Evolutionary conservation across 2,329 filamentous ascomycete species (phyloP), one percentile per base, ranked within the genome.

Genomic region (Diaporthe sp.): DNA sequence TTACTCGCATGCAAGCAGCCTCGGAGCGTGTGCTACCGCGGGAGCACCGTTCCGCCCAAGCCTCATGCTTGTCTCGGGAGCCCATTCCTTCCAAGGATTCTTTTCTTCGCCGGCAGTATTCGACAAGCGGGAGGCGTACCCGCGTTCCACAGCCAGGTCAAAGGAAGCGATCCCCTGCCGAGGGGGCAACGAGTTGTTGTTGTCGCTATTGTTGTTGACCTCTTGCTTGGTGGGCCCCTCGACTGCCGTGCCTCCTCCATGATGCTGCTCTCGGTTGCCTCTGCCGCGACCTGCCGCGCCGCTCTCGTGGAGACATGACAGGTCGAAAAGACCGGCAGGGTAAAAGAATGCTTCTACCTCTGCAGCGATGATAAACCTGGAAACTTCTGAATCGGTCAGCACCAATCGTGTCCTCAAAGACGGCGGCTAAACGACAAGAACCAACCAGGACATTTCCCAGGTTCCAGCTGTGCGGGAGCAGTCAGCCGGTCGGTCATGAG

Each of bases 41-140:
- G 59, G 39, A 63, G 59, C 59, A 63, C 59, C 59, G 59, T 63
- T 47, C 59, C 59, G 59, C n/a, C 59, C 6, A 30, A 39, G 59
- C 59, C 39, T 19, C 59, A 63, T 42, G 59, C 39, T 30, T 30
- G 59, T n/a, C 39, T 22, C 59, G 59, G 59, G 59, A 30, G 15
- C 25, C 59, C 27, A 47, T 42, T 27, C 6, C 17, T 42, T 63
- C 39, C 59, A 27, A 63, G 59, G 9, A 22, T 47, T 30, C 59
- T 44, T 42, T 50, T 4, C 44, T 25, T 50, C 44, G 22, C 10
- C n/a, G 44, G n/a, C 44, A 50, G 22, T 13, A 25, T 50, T 25
- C 32, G 25, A 32, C 59, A 32, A 63, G 59, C 39, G 59, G 59
- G 27, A 42, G 25, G 17, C 39, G 59, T 63, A 63, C 59, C 59